A percentile compares a stretch with the other conserved stretches of the same genome.
These are phyloP conservation scores for Vickermania ingenoplastis DNA, from an alignment of 208 protist genomes.

Conservation along the genomic window DNA sequence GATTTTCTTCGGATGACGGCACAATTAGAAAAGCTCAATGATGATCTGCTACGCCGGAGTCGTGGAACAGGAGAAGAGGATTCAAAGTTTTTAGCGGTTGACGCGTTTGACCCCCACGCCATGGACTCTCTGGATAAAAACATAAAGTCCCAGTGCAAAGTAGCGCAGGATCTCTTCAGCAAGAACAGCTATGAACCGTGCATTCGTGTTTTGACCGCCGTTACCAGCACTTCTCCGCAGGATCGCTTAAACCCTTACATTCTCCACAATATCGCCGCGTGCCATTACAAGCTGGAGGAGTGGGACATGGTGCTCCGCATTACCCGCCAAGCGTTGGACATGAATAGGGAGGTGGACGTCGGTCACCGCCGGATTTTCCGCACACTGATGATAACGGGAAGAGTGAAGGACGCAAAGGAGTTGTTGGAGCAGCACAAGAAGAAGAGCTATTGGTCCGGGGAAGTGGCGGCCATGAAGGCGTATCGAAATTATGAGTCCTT, in stretches of 20 bases:
- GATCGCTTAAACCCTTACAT: conserved; percentile 19
- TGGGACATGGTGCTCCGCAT: conserved; percentile 23
- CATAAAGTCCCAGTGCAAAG: background rate
- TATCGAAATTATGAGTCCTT: conserved; percentile 28
- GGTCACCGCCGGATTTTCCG: conserved; percentile 25
- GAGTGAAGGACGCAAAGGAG: conserved; percentile 17
- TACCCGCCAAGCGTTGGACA: conserved; percentile 27
- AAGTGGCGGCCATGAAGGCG: conserved; percentile 25
- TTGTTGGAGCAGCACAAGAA: conserved; percentile 17
- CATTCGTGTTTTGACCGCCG: conserved; percentile 9
- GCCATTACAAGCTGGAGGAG: conserved; percentile 40
- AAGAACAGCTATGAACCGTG: conserved; percentile 9
- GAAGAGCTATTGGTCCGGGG: conserved; percentile 12
- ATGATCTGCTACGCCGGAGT: conserved; percentile 8
- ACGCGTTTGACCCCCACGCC: conserved; percentile 14
- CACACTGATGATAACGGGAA: conserved; percentile 22
- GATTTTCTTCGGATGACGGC: conserved; percentile 45
- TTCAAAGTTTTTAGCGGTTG: conserved; percentile 5
- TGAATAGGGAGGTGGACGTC: conserved; percentile 24
- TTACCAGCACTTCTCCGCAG: conserved; percentile 8
- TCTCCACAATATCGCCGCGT: conserved; percentile 41
- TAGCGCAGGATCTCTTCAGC: conserved; percentile 10
- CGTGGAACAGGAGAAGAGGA: background rate
- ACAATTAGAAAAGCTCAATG: conserved; percentile 30
- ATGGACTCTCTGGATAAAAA: conserved; percentile 5